Evolutionary conservation across 768 basidiomycete species (phyloP).

Genomic region (Boletus sp.): DNA sequence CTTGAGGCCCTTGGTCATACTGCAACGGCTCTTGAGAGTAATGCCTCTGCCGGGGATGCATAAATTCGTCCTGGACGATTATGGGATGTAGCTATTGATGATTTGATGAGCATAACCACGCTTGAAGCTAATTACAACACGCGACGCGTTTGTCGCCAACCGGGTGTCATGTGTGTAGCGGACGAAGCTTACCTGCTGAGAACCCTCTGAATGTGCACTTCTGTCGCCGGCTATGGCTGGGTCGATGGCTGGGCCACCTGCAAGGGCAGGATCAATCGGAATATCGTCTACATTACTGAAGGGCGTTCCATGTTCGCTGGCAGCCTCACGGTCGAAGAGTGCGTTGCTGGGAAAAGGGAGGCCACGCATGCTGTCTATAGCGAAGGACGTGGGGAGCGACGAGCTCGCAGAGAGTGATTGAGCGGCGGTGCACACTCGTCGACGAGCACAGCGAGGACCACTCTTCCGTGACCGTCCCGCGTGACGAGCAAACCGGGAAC

Average conservation of each 20-base stretch:
- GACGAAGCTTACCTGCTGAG: constrained; percentile 39
- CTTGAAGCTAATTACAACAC: constrained; percentile 45
- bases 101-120: constrained; percentile 22
- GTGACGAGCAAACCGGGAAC: constrained; percentile 28
- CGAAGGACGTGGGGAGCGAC: constrained; percentile 12
- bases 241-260: constrained; percentile 46
- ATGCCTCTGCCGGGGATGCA: constrained; percentile 10
- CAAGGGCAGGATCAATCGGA: constrained; percentile 80
- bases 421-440: constrained; percentile 31
- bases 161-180: constrained; percentile 17
- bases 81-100: constrained; percentile 25
- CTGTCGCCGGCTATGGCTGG: constrained; percentile 43
- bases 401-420: constrained; percentile 13
- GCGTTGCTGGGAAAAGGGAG: constrained; percentile 48
- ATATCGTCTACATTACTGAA: constrained; percentile 60
- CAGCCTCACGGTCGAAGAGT: constrained; percentile 51
- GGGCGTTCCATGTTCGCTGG: constrained; percentile 61
- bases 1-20: constrained; percentile 75
- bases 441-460: constrained; percentile 37
- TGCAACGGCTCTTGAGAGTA: constrained; percentile 41
- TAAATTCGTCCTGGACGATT: constrained; percentile 32
- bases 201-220: constrained; percentile 11
- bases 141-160: constrained; percentile 62
- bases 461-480: constrained; percentile 31
- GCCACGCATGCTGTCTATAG: constrained; percentile 49